phyloP scores from a whole-genome alignment of 768 basidiomycete species.

The Infundibulicybe gibba region DNA sequence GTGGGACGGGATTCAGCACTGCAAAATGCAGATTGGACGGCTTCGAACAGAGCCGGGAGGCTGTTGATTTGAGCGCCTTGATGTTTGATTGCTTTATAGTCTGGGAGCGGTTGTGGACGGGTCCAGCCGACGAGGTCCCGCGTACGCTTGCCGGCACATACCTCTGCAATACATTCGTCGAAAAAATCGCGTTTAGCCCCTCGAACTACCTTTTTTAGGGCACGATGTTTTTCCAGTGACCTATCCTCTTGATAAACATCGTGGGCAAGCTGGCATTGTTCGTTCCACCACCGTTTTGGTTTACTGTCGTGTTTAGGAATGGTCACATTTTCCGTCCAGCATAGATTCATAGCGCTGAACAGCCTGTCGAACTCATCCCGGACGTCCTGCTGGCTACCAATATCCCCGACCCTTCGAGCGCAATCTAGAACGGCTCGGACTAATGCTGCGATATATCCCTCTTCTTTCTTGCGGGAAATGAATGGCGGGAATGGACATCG shows the following conservation, averaged over 20 bases:
- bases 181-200: not conserved
- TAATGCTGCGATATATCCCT: too few species aligned
- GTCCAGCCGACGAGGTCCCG: slow-evolving; percentile 1
- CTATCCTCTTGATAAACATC: not conserved
- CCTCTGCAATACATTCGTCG: not conserved
- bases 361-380: too few species aligned
- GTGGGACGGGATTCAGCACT: not conserved
- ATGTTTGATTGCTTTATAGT: not conserved
- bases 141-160: not conserved
- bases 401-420: too few species aligned
- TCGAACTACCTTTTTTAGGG: not conserved
- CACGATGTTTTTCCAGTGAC: not conserved
- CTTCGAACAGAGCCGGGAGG: not conserved
- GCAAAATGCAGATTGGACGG: not conserved
- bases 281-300: too few species aligned
- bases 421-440: too few species aligned
- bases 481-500: not conserved
- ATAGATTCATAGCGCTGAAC: too few species aligned
- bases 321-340: too few species aligned
- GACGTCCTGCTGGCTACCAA: too few species aligned
- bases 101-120: not conserved
- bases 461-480: not conserved
- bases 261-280: not conserved
- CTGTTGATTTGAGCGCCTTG: not conserved
- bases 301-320: too few species aligned